Conservation (phyloP, 2,329 filamentous ascomycete species). For the Pezicula carpinea region DNA sequence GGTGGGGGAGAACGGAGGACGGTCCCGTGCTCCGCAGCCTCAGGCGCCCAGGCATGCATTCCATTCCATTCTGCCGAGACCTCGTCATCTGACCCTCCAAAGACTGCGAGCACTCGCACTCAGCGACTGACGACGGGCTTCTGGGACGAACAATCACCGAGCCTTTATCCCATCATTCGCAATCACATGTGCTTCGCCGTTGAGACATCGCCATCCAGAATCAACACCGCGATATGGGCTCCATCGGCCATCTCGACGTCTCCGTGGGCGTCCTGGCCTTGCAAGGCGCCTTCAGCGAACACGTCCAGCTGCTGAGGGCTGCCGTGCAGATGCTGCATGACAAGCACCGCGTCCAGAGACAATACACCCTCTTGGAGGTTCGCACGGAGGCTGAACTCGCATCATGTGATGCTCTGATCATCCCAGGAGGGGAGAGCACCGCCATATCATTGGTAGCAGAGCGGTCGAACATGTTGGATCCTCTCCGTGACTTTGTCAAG, state of each 20-base stretch:
- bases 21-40: too few species aligned
- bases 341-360: conserved; percentile 10
- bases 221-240: conserved; percentile 17
- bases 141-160: too few species aligned
- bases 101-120: too few species aligned
- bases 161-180: too few species aligned
- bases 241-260: conserved; percentile 28
- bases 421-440: conserved; percentile 94
- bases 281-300: conserved; percentile 90
- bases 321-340: conserved; percentile 51
- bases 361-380: conserved; percentile 63
- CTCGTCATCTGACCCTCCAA: too few species aligned
- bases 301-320: conserved; percentile 68
- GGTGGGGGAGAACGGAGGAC: background rate
- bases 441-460: conserved; percentile 85
- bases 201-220: too few species aligned
- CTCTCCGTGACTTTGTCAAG: conserved; percentile 87
- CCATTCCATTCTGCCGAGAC: too few species aligned
- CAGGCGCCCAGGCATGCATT: too few species aligned
- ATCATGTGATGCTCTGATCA: conserved; percentile 75
- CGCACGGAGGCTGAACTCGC: conserved; percentile 68
- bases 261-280: conserved; percentile 66
- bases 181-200: too few species aligned
- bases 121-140: too few species aligned
- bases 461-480: conserved; percentile 75